phyloP scores from a whole-genome alignment of 2,329 filamentous ascomycete genomes.

The Daldinia sp. region DNA sequence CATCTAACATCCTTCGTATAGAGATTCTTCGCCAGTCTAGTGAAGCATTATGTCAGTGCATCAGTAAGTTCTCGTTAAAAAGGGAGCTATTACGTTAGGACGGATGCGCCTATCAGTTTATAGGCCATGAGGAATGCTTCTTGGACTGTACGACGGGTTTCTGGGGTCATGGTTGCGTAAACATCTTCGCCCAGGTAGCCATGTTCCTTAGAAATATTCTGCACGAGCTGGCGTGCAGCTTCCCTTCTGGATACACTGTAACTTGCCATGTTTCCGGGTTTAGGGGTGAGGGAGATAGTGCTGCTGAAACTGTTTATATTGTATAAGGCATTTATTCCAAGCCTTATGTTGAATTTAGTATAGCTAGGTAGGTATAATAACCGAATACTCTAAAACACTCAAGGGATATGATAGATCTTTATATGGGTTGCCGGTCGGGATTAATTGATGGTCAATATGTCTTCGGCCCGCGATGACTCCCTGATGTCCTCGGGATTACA shows the following conservation, averaged over 20 bases:
- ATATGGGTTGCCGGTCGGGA: not conserved
- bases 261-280: not conserved
- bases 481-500: not conserved
- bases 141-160: constrained; percentile 28
- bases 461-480: not conserved
- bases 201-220: constrained; percentile 40
- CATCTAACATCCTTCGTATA: constrained; percentile 61
- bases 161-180: constrained; percentile 19
- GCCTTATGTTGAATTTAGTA: too few species aligned
- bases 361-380: not conserved
- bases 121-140: constrained; percentile 31
- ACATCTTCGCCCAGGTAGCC: constrained; percentile 41
- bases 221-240: constrained; percentile 36
- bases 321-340: too few species aligned
- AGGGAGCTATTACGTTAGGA: constrained; percentile 42
- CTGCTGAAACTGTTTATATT: too few species aligned
- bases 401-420: not conserved
- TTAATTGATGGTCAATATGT: not conserved
- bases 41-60: not conserved
- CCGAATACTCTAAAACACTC: not conserved
- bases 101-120: constrained; percentile 39
- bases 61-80: not conserved
- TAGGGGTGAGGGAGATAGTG: not conserved
- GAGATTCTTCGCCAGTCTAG: constrained; percentile 58
- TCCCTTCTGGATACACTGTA: not conserved